Evolutionary conservation across 805 yeast genomes (phyloP).

Genomic region (Yarrowia osloensis): DNA sequence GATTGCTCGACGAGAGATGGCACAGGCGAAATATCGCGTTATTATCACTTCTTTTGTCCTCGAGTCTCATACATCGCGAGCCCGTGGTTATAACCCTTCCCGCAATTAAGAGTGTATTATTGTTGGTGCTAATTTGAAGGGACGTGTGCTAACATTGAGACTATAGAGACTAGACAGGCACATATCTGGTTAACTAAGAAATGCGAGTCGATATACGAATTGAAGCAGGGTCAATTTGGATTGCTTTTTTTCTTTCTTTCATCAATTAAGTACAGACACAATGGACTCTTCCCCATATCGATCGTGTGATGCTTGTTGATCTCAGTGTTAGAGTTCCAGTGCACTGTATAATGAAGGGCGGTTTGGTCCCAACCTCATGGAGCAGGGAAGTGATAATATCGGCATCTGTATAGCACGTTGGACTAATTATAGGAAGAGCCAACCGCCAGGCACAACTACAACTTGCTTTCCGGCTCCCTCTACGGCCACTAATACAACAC

Average conservation of each 20-base stretch:
- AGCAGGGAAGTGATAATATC: not conserved
- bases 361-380: not conserved
- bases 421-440: too few relatives aligned
- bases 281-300: not conserved
- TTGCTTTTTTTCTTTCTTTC: not conserved
- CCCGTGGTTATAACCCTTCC: not conserved
- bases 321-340: not conserved
- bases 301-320: constrained; percentile 15
- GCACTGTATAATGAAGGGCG: constrained; percentile 8
- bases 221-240: too few relatives aligned
- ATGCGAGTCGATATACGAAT: too few relatives aligned
- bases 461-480: too few relatives aligned
- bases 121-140: not conserved
- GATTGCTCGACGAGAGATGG: not conserved
- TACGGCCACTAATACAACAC: too few relatives aligned
- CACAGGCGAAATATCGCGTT: not conserved
- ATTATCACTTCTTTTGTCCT: not conserved
- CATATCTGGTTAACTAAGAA: too few relatives aligned
- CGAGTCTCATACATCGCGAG: not conserved
- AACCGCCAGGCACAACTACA: too few relatives aligned
- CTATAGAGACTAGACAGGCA: too few relatives aligned
- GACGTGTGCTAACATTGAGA: too few relatives aligned
- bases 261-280: not conserved
- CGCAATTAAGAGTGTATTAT: not conserved
- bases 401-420: too few relatives aligned